Conservation (phyloP, 164 flowering plant species). For the Berberis thunbergii region DNA sequence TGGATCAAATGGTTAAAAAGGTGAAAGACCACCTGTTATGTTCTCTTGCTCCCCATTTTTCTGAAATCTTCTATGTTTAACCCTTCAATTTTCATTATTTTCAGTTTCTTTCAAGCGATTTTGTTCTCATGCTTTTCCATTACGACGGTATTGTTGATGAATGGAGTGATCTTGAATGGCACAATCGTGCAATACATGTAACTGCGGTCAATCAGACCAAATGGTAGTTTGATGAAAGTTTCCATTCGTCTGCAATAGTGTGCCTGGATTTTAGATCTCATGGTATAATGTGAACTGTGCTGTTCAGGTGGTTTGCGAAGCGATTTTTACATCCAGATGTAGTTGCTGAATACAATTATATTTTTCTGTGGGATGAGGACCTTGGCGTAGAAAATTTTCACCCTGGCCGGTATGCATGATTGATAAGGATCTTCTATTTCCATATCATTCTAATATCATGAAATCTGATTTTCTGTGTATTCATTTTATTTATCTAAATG, state of each 20-base stretch:
- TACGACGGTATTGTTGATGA: constrained; percentile 74
- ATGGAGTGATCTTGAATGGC: constrained; percentile 71
- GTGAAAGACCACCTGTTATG: constrained; percentile 17
- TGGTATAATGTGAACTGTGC: constrained; percentile 2
- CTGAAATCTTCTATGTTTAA: constrained; percentile 1
- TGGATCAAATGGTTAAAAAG: constrained; percentile 62
- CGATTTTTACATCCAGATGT: constrained; percentile 88
- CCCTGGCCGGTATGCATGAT: constrained; percentile 45
- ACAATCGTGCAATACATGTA: constrained; percentile 53
- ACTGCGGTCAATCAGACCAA: constrained; percentile 79
- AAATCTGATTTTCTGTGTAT: too few species aligned
- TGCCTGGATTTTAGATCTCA: neutral
- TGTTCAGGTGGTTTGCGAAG: constrained; percentile 89
- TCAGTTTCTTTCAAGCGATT: constrained; percentile 61
- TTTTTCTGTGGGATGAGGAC: constrained; percentile 94
- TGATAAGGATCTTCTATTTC: too few species aligned
- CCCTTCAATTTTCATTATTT: constrained; percentile 1
- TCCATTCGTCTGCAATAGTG: neutral
- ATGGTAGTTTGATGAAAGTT: constrained; percentile 33
- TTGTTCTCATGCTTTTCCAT: constrained; percentile 79
- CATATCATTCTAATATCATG: too few species aligned
- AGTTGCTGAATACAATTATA: constrained; percentile 63
- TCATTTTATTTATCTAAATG: too few species aligned
- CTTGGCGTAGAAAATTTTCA: constrained; percentile 71
- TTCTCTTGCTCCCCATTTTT: neutral